A percentile compares a stretch with the other conserved stretches of the same genome.
Evolutionary conservation across 768 basidiomycete genomes (phyloP).

Genomic region (Tulasnella sp.): DNA sequence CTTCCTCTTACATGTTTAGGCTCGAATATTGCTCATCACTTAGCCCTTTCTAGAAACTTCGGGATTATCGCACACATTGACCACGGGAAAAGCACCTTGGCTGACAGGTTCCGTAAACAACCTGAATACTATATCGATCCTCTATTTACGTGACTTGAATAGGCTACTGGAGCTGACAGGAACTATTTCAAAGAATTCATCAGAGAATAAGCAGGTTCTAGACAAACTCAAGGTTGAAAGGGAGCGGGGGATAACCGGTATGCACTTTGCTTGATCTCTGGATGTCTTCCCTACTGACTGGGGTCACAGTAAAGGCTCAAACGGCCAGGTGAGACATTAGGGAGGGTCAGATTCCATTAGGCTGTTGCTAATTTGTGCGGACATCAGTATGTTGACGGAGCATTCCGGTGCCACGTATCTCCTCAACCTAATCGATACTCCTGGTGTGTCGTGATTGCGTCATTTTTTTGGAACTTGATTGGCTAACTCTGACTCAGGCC

Average conservation of each 20-base stretch:
- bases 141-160: neutral
- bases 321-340: slow-evolving; percentile 58
- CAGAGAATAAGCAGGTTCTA: slow-evolving; percentile 72
- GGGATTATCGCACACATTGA: slow-evolving; percentile 97
- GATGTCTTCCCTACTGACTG: neutral
- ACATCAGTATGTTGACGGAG: slow-evolving; percentile 66
- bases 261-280: slow-evolving; percentile 19
- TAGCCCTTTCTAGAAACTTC: slow-evolving; percentile 51
- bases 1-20: slow-evolving; percentile 15
- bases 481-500: slow-evolving; percentile 41
- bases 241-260: slow-evolving; percentile 92
- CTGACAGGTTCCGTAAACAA: slow-evolving; percentile 49
- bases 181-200: slow-evolving; percentile 62
- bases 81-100: slow-evolving; percentile 92
- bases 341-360: neutral
- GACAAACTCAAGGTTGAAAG: slow-evolving; percentile 96
- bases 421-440: slow-evolving; percentile 94
- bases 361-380: neutral
- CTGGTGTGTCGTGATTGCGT: slow-evolving; percentile 39
- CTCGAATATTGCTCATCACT: neutral
- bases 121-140: slow-evolving; percentile 26
- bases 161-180: slow-evolving; percentile 58
- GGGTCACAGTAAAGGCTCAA: slow-evolving; percentile 76
- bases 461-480: neutral
- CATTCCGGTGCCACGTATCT: slow-evolving; percentile 52